Conservation (phyloP, 2,329 filamentous ascomycete genomes). For the Pseudogymnoascus verrucosus region DNA sequence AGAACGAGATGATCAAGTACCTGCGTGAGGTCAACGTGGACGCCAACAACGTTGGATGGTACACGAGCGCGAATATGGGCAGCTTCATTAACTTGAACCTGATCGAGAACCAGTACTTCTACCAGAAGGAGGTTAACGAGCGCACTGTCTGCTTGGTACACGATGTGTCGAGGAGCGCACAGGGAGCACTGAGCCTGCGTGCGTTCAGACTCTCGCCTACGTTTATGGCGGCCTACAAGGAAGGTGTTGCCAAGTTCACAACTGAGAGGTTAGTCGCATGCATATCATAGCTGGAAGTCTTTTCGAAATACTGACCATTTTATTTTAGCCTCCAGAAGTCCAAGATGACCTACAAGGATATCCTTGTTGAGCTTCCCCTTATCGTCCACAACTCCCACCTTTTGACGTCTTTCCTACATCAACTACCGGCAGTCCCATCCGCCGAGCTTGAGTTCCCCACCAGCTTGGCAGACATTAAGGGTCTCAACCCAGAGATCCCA, state of each 20-base stretch:
- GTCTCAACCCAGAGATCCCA: conserved; percentile 53
- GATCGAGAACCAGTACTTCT: conserved; percentile 96
- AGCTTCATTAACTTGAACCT: conserved; percentile 94
- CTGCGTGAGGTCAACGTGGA: conserved; percentile 96
- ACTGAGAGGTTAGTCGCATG: conserved; percentile 68
- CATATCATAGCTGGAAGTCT: conserved; percentile 12
- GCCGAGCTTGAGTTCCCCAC: conserved; percentile 66
- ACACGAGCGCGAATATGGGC: conserved; percentile 96
- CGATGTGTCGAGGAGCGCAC: conserved; percentile 89
- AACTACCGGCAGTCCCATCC: conserved; percentile 64
- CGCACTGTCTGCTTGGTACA: conserved; percentile 83
- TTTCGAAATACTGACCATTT: background rate
- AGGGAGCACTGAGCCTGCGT: conserved; percentile 80
- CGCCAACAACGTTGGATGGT: conserved; percentile 97
- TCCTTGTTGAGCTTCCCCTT: conserved; percentile 83
- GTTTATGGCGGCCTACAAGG: conserved; percentile 90
- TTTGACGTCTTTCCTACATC: conserved; percentile 89
- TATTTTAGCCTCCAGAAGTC: conserved; percentile 76
- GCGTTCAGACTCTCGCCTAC: conserved; percentile 82
- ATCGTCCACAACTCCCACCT: conserved; percentile 95
- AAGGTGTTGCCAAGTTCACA: conserved; percentile 76
- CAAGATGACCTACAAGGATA: conserved; percentile 87
- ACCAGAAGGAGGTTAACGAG: conserved; percentile 88
- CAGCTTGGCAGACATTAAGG: conserved; percentile 69
- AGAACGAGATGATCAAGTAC: conserved; percentile 95